phyloP scores from a whole-genome alignment of 2,329 filamentous ascomycete genomes.

The Alternaria ethzedia region DNA sequence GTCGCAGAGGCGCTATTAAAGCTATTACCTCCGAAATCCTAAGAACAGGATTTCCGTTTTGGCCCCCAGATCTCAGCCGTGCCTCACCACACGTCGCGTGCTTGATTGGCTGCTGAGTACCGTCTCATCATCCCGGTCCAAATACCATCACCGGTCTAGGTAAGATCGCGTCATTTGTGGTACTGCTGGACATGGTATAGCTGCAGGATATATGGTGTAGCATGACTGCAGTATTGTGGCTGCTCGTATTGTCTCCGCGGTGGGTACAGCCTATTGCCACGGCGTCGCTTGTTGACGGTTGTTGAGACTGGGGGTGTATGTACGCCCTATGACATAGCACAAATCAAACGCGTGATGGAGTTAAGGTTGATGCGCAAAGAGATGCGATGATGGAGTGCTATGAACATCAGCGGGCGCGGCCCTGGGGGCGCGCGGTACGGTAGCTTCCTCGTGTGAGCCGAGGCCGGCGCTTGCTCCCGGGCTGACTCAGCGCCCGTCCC shows the following conservation, averaged over 20 bases:
- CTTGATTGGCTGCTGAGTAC: not conserved
- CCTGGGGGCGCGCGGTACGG: too few relatives aligned
- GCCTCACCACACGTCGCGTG: not conserved
- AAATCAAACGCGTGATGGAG: too few relatives aligned
- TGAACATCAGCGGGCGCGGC: too few relatives aligned
- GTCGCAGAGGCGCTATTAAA: not conserved
- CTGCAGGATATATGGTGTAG: not conserved
- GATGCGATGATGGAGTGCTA: too few relatives aligned
- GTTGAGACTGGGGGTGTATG: too few relatives aligned
- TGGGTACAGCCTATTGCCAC: not conserved
- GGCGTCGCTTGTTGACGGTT: not conserved
- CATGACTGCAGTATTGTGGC: not conserved
- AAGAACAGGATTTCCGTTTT: too few relatives aligned
- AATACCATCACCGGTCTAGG: not conserved
- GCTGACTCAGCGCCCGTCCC: too few relatives aligned
- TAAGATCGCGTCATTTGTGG: too few relatives aligned
- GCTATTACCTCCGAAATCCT: not conserved
- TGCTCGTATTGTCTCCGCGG: not conserved
- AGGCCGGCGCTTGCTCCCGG: too few relatives aligned
- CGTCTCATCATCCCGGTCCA: not conserved
- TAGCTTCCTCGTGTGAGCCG: too few relatives aligned
- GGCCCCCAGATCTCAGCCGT: slow-evolving; percentile 1
- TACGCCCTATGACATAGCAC: not conserved
- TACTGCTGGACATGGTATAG: not conserved
- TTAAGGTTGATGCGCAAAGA: too few relatives aligned